Evolutionary conservation across 2,329 filamentous ascomycete species (phyloP), one percentile per base, ranked within the genome.

Genomic region (Alternaria longipes): DNA sequence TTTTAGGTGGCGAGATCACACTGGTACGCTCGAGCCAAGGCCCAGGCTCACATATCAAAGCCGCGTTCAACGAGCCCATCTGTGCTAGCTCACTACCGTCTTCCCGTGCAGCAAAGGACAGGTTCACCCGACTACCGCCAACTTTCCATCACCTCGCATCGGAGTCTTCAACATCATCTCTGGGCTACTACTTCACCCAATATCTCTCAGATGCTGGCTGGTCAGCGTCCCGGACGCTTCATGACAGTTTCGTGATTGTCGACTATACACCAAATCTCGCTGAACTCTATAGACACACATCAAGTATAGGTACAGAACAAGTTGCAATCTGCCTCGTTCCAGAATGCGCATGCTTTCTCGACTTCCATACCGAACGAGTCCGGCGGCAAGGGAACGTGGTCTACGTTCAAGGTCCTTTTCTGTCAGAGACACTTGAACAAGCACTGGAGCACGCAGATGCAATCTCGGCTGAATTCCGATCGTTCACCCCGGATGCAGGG

Each of bases 11-110:
- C 0, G 69, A 67, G 2, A 64, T 83, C 0, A 69, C 62, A 0
- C 57, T 84, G 49, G 68, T 83, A 0, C 77, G 76, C 0, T 83
- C 82, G 0, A 65, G 68, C 9, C 28, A 73, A 3, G 71, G 70
- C 2, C 59, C 62, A 11, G 82, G 81, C 0, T 83, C 82, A 1
- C 79, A 82, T 58, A 83, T 83, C 56, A 73, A 73, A 26, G 69
- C 75, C n/a, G 64, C 70, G 8, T 73, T 80, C 36, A 53, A 59
- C 3, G 60, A 76, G 14, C 73, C 75, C 3, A 60, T 64, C 7
- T 74, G 66, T 20, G 63, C 71, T 2, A 70, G 67, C 11, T 70
- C 69, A 5, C 72, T 66, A 53, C 67, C 24, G 61, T 62, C 41
- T 50, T 63, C 28, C 36, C 52, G 8, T 22, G 54, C 34, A 59